Evolutionary conservation across 805 yeast genomes (phyloP).

Genomic region (Lachancea mirantina): DNA sequence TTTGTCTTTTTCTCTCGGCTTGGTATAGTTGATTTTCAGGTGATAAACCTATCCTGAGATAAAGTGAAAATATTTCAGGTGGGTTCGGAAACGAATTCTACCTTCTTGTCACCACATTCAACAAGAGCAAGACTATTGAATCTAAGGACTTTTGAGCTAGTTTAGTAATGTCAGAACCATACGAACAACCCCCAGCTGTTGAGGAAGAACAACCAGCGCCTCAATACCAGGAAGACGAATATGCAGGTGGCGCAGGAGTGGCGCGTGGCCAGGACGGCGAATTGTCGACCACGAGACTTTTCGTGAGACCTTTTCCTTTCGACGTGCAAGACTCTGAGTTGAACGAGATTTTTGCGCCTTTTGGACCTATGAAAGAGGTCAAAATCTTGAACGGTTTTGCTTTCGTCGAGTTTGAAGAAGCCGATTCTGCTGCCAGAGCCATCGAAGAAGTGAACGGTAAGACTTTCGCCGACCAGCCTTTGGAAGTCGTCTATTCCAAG

Average conservation of each 20-base stretch:
- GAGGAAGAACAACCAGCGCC: slow-evolving; percentile 17
- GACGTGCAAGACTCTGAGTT: slow-evolving; percentile 52
- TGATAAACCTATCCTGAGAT: too few species aligned
- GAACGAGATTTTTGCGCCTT: slow-evolving; percentile 58
- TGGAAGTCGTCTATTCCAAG: slow-evolving; percentile 38
- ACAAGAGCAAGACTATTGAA: too few species aligned
- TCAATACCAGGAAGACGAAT: slow-evolving; percentile 12
- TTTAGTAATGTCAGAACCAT: slow-evolving; percentile 9
- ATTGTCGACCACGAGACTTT: slow-evolving; percentile 40
- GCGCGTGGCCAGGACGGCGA: slow-evolving; percentile 23
- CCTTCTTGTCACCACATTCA: too few species aligned
- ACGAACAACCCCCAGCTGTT: slow-evolving; percentile 11
- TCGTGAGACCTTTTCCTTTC: slow-evolving; percentile 57
- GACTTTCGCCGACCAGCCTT: slow-evolving; percentile 50
- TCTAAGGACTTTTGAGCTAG: too few species aligned
- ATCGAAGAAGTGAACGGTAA: slow-evolving; percentile 68
- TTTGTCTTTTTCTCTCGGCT: too few species aligned
- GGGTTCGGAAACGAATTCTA: too few species aligned
- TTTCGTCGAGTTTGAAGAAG: slow-evolving; percentile 74
- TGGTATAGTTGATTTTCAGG: too few species aligned
- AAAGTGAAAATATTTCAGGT: too few species aligned
- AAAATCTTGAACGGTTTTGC: slow-evolving; percentile 79
- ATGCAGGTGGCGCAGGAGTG: slow-evolving; percentile 9
- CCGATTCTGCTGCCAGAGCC: slow-evolving; percentile 69
- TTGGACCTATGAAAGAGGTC: slow-evolving; percentile 62